phyloP scores from a whole-genome alignment of 2,329 filamentous ascomycete genomes.

The Cordyceps cicadae region DNA sequence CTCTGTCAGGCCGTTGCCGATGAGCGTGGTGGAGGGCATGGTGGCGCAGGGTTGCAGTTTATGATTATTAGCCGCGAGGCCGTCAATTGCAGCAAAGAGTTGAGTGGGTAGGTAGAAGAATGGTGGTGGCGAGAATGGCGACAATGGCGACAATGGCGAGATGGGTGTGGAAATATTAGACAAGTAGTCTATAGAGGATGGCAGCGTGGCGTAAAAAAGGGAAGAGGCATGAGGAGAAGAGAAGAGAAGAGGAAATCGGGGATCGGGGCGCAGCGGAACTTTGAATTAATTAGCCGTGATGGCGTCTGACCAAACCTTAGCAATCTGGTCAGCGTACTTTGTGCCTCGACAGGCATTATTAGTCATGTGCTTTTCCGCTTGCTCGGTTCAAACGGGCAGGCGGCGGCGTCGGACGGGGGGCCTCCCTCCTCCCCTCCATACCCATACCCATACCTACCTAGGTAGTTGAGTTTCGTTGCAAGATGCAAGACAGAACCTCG shows the following conservation, averaged over 20 bases:
- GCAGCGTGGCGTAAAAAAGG: not conserved
- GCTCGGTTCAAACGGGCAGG: not conserved
- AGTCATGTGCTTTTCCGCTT: conserved; percentile 6
- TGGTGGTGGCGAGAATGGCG: not conserved
- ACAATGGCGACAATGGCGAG: not conserved
- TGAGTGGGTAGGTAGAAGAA: not conserved
- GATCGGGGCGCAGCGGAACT: not conserved
- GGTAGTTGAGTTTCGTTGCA: too few species aligned
- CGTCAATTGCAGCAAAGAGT: conserved; percentile 1
- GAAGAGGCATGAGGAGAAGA: not conserved
- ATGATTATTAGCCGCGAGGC: not conserved
- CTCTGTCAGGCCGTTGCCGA: conserved; percentile 12
- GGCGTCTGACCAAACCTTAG: conserved; percentile 9
- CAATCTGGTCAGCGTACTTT: not conserved
- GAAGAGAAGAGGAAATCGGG: not conserved
- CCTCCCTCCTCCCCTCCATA: too few species aligned
- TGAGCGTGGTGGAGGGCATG: conserved; percentile 11
- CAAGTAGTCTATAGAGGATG: not conserved
- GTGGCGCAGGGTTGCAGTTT: not conserved
- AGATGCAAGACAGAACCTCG: conserved; percentile 15
- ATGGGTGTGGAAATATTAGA: not conserved
- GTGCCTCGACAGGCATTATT: not conserved
- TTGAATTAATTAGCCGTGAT: not conserved
- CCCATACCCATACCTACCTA: too few species aligned
- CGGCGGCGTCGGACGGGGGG: too few species aligned